These are phyloP conservation scores for Penicillium crustosum DNA, from an alignment of 2,329 filamentous ascomycete species.

Conservation along the genomic window DNA sequence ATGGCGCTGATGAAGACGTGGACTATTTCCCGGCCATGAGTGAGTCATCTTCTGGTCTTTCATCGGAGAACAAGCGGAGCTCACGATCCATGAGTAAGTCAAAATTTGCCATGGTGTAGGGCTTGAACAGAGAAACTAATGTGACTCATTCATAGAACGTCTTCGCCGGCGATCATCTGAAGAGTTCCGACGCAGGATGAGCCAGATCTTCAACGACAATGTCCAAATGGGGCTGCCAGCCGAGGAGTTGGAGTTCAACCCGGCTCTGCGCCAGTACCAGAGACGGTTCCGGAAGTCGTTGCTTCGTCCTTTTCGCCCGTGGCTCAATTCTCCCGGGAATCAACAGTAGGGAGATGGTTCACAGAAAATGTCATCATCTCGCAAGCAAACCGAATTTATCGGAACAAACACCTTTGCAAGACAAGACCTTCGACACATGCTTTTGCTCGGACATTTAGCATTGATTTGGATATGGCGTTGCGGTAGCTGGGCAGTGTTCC, in stretches of 20 bases:
- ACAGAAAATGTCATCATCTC: neutral
- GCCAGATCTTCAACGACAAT: slow-evolving; percentile 35
- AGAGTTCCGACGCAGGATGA: slow-evolving; percentile 35
- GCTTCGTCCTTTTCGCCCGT: slow-evolving; percentile 17
- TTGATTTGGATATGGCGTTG: neutral
- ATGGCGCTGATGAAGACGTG: slow-evolving; percentile 3
- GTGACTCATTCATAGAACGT: slow-evolving; percentile 12
- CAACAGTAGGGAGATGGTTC: neutral
- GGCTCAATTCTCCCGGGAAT: neutral
- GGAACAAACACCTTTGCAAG: neutral
- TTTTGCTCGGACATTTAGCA: slow-evolving; percentile 2
- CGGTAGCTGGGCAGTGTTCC: neutral
- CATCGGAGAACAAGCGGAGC: slow-evolving; percentile 10
- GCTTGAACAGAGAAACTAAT: neutral
- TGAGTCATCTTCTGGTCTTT: neutral
- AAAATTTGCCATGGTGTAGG: neutral
- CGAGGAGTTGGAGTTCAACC: slow-evolving; percentile 28
- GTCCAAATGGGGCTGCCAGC: slow-evolving; percentile 22
- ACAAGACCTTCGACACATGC: neutral
- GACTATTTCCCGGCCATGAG: neutral
- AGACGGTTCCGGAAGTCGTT: slow-evolving; percentile 15
- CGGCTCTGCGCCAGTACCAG: slow-evolving; percentile 14
- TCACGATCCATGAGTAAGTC: slow-evolving; percentile 21
- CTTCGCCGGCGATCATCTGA: slow-evolving; percentile 33
- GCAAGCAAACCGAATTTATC: neutral